Evolutionary conservation across 2,329 filamentous ascomycete genomes (phyloP).

Genomic region (Aureobasidium musti): DNA sequence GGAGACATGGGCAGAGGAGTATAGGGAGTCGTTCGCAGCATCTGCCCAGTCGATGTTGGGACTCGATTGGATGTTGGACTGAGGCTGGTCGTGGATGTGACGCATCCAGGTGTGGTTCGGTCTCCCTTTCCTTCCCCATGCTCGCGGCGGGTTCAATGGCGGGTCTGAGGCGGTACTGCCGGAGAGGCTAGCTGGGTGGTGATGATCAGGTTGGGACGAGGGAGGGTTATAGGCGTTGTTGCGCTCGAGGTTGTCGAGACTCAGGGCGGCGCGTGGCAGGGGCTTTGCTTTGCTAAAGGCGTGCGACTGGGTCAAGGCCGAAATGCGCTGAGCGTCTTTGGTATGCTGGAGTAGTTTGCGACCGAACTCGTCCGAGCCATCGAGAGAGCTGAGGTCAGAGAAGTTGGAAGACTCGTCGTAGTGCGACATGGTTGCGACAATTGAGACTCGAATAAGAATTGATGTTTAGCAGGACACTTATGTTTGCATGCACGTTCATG

Average conservation of each 20-base stretch:
- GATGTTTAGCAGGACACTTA: background rate
- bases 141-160: conserved; percentile 48
- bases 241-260: conserved; percentile 49
- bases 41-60: conserved; percentile 36
- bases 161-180: conserved; percentile 47
- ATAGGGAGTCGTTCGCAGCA: conserved; percentile 44
- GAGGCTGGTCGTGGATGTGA: conserved; percentile 36
- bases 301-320: conserved; percentile 33
- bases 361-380: conserved; percentile 52
- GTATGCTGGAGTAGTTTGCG: conserved; percentile 48
- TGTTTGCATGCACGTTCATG: background rate
- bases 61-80: conserved; percentile 34
- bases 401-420: conserved; percentile 35
- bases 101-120: conserved; percentile 48
- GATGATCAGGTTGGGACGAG: background rate
- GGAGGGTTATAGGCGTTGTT: conserved; percentile 29
- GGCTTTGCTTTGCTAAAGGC: conserved; percentile 50
- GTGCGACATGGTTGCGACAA: conserved; percentile 18
- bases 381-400: conserved; percentile 45
- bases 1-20: conserved; percentile 46
- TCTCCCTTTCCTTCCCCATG: conserved; percentile 53
- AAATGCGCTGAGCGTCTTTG: conserved; percentile 45
- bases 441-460: background rate
- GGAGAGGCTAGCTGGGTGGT: conserved; percentile 32
- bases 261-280: conserved; percentile 45